phyloP scores from a whole-genome alignment of 2,329 filamentous ascomycete species.

The Fusarium sp. region DNA sequence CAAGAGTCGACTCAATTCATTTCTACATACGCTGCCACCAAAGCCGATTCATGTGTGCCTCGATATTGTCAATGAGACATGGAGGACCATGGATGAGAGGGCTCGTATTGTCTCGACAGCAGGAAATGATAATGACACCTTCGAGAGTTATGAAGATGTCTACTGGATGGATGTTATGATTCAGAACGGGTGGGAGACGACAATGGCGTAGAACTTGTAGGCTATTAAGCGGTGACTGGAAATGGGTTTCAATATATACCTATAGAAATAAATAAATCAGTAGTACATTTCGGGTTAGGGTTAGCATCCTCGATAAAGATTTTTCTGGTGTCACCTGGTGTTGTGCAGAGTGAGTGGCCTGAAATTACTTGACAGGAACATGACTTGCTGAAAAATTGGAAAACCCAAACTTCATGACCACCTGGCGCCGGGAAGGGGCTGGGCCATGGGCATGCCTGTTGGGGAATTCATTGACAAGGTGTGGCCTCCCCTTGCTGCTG shows the following conservation, averaged over 20 bases:
- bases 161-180: conserved; percentile 35
- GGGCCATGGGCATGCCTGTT: neutral
- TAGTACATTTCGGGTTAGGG: too few relatives aligned
- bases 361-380: neutral
- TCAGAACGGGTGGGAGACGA: conserved; percentile 32
- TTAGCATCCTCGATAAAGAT: neutral
- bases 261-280: too few relatives aligned
- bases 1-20: conserved; percentile 1
- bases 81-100: conserved; percentile 26
- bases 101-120: neutral
- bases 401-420: neutral
- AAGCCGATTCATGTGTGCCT: neutral
- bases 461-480: neutral
- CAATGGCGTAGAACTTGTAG: conserved; percentile 15
- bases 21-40: conserved; percentile 1
- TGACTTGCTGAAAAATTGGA: neutral
- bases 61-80: conserved; percentile 1
- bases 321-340: neutral
- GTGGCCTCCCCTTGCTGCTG: neutral
- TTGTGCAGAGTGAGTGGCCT: neutral
- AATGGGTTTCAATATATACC: too few relatives aligned
- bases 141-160: conserved; percentile 5
- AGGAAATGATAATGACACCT: neutral
- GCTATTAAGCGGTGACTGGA: too few relatives aligned
- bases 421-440: neutral